Percentiles rank a stretch among this genome's conserved stretches.
Conservation (phyloP, 2,329 filamentous ascomycete genomes). For the Myotisia sp. region DNA sequence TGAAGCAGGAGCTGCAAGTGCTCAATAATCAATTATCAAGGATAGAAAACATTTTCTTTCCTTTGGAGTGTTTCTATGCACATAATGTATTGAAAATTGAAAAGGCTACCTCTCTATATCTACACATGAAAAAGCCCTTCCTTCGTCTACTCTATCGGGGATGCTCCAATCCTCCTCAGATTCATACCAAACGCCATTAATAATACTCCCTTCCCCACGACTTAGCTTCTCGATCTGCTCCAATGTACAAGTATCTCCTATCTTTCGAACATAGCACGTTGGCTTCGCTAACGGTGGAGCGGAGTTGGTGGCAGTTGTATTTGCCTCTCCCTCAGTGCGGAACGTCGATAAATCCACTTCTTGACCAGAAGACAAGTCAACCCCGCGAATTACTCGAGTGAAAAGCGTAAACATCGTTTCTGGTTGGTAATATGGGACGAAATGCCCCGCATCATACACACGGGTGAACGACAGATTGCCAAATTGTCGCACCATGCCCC, state of each 20-base stretch:
- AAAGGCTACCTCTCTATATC: too few relatives aligned
- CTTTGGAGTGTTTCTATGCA: too few relatives aligned
- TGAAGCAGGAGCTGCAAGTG: too few relatives aligned
- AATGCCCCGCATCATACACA: conserved; percentile 36
- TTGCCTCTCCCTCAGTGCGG: conserved; percentile 41
- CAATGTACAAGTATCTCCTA: conserved; percentile 3
- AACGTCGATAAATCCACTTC: conserved; percentile 9
- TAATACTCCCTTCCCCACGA: conserved; percentile 40
- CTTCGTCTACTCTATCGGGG: background rate
- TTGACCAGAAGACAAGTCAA: conserved; percentile 23
- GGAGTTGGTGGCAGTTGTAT: conserved; percentile 43
- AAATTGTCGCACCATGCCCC: conserved; percentile 34
- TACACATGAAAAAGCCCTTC: too few relatives aligned
- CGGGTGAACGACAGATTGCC: conserved; percentile 37
- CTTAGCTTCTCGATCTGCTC: conserved; percentile 27
- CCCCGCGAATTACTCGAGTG: conserved; percentile 21
- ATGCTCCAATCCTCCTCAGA: conserved; percentile 23
- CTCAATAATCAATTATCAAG: too few relatives aligned
- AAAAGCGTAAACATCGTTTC: conserved; percentile 27
- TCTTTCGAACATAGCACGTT: conserved; percentile 43
- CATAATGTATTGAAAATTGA: too few relatives aligned
- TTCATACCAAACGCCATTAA: conserved; percentile 45
- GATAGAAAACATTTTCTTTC: too few relatives aligned
- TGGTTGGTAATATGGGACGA: conserved; percentile 23
- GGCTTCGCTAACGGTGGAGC: conserved; percentile 35